Evolutionary conservation across 768 basidiomycete species (phyloP), one percentile per base, ranked within the genome.

Genomic region (Nevesoporus exiguus): DNA sequence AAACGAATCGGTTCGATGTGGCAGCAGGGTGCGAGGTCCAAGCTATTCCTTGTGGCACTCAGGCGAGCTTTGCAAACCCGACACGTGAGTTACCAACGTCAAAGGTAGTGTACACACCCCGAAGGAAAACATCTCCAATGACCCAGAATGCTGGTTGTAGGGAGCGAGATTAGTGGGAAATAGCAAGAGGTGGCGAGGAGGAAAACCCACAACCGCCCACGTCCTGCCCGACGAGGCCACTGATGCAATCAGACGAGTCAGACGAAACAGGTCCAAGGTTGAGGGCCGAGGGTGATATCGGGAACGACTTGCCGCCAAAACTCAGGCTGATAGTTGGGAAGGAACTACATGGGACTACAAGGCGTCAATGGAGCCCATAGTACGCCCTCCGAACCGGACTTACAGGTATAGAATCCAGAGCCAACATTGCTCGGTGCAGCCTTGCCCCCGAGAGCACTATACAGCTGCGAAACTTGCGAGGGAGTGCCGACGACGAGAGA

Each of bases 101-200:
- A 57, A 78, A 78, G 2, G 59, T 57, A 13, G 75, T 73, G 53
- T 76, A 81, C 29, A 75, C 73, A n/a, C 69, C 69, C 47, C 64
- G 66, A 47, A 79, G 62, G 73, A 80, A 77, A 25, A 71, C 65
- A 17, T 71, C 70, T 2, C 73, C 71, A 7, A 72, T 25, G 24
- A 71, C 54, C 72, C 71, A 74, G 45, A 68, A 62, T 3, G 51
- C 54, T 62, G n/a, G 6, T 47, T 6, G 31, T 2, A 15, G 7
- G 10, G 13, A 41, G 0, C 7, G 15, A 10, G 19, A 14, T 45
- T 29, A 45, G 30, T 25, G 33, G 10, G 44, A 36, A 29, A 14
- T 14, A 1, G 6, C 36, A 15, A 2, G 21, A 7, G 14, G 13
- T 25, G 15, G 22, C 2, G 6, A 11, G n/a, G 6, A 25, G 13